Base-by-base conservation (phyloP, 2,329 filamentous ascomycete genomes). In the Diaporthe sp. region DNA sequence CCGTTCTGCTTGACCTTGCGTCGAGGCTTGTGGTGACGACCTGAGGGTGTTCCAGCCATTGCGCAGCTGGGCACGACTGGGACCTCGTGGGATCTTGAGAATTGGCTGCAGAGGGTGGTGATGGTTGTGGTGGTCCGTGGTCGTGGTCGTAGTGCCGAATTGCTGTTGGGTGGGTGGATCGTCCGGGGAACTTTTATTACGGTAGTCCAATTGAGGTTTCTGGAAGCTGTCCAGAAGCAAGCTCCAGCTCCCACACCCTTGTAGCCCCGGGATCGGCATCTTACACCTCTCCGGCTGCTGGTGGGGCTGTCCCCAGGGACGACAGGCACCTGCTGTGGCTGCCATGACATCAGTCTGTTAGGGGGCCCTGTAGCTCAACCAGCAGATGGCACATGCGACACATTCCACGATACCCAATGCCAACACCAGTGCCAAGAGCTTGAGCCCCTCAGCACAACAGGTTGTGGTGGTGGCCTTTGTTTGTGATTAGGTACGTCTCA, bases 21-120 rank as follows among this genome's bases (percentile, higher is more conserved):
- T 83, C 91, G 86, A 67, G 90, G 87, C 81, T 92, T 92, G 80
- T 91, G 90, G 70, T 89, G 87, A 76, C 89, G 87, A 77, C 89
- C 85, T 78, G 86, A 83, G 71, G 86, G 81, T 75, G 76, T 76
- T 34, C 85, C 85, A 79, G 86, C 86, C 88, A 91, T 91, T 81
- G 78, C 22, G 49, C n/a, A 39, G 49, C 49, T 58, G 17, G 31
- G 34, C 31, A 22, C 39, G 46, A 44, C 12, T 44, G 37, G 34
- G 17, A n/a, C 15, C 15, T 17, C 2, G 17, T 22, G 13, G 12
- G 25, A 42, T 37, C 28, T 73, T 28, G 17, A 25, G 13, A 34
- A 31, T 68, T 37, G 46, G 69, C 34, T 34, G 49, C 9, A 42
- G 25, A n/a, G 12, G 39, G 44, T 39, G 46, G 37, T 15, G 37